These are phyloP conservation scores for Podaxis mareebaensis DNA, from an alignment of 768 basidiomycete species.

Conservation along the genomic window DNA sequence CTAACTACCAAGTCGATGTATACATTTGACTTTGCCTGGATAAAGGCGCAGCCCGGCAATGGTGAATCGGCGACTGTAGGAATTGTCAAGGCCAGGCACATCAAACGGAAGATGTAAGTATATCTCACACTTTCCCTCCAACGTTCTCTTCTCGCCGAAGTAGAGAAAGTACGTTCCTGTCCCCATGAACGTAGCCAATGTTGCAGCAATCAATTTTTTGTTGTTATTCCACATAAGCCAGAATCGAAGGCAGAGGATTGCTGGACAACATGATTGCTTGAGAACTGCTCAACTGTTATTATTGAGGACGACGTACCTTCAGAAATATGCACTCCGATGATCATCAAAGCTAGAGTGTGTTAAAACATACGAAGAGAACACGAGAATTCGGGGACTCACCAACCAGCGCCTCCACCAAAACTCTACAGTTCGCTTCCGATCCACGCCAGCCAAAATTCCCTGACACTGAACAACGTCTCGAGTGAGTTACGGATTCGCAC, in stretches of 20 bases:
- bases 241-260: not conserved
- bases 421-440: not conserved
- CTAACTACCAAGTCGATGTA: not conserved
- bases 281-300: not conserved
- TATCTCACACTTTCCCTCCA: not conserved
- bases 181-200: not conserved
- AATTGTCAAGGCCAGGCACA: not conserved
- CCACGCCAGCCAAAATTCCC: not conserved
- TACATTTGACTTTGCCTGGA: not conserved
- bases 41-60: not conserved
- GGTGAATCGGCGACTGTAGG: not conserved
- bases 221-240: not conserved
- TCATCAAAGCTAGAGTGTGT: not conserved
- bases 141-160: not conserved
- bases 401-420: not conserved
- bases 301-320: not conserved
- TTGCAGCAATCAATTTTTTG: not conserved
- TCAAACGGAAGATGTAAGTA: not conserved
- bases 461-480: not conserved
- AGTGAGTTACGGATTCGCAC: not conserved
- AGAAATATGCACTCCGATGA: not conserved
- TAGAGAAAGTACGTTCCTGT: not conserved
- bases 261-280: not conserved
- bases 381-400: not conserved
- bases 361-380: not conserved